phyloP scores from a whole-genome alignment of 2,329 filamentous ascomycete species.

The Colletotrichum coccodes region DNA sequence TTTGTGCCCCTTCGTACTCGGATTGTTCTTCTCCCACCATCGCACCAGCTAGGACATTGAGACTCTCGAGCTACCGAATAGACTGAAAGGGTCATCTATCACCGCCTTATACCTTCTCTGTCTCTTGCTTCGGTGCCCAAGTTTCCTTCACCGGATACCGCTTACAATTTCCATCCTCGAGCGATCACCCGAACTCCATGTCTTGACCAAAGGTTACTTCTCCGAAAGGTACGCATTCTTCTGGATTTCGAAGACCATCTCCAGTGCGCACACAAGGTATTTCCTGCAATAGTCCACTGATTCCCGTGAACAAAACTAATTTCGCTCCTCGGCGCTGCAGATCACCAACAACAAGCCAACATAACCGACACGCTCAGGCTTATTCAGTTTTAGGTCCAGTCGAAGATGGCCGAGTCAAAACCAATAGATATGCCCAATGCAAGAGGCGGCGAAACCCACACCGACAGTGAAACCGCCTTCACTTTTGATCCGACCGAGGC shows the following conservation, averaged over 20 bases:
- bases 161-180: neutral
- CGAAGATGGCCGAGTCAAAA: constrained; percentile 42
- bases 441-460: constrained; percentile 50
- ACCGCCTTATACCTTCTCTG: neutral
- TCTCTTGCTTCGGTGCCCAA: neutral
- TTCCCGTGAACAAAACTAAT: neutral
- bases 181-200: neutral
- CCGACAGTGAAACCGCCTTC: constrained; percentile 54
- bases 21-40: neutral
- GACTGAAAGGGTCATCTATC: neutral
- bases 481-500: constrained; percentile 54
- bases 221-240: neutral
- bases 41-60: neutral
- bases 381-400: constrained; percentile 22
- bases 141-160: neutral
- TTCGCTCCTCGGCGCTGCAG: neutral
- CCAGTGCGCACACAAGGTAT: neutral
- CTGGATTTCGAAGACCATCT: no score
- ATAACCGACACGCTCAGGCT: neutral
- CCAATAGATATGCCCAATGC: constrained; percentile 43
- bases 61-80: neutral
- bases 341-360: neutral
- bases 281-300: neutral
- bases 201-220: neutral
- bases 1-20: neutral